Evolutionary conservation across 2,329 filamentous ascomycete species (phyloP).

Genomic region (Byssothecium circinans): DNA sequence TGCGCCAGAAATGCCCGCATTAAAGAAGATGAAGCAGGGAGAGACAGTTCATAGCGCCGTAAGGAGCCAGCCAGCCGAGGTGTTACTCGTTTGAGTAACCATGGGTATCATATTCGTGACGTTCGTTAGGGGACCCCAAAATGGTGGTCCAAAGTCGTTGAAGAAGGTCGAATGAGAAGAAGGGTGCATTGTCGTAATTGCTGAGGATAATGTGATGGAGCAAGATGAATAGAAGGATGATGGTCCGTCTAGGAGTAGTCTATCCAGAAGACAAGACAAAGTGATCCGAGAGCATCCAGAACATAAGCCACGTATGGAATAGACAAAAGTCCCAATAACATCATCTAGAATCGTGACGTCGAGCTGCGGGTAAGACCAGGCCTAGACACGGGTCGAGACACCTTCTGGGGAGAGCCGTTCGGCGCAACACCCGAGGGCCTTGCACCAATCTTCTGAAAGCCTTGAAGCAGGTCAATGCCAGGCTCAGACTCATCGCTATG

Average conservation of each 20-base stretch:
- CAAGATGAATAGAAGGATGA: neutral
- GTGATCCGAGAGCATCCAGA: neutral
- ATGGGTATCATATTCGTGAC: constrained; percentile 45
- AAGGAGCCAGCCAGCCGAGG: neutral
- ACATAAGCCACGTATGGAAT: neutral
- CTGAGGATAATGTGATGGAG: neutral
- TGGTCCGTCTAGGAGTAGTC: neutral
- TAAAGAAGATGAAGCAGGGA: constrained; percentile 13
- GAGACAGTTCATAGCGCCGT: neutral
- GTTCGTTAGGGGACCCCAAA: constrained; percentile 24
- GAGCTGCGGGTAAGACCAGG: constrained; percentile 35
- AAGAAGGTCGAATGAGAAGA: neutral
- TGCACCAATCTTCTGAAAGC: constrained; percentile 72
- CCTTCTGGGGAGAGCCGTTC: constrained; percentile 41
- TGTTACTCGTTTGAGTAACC: constrained; percentile 2
- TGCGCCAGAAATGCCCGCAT: constrained; percentile 13
- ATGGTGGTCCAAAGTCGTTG: constrained; percentile 9
- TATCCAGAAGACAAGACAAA: constrained; percentile 10
- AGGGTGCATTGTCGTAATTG: neutral
- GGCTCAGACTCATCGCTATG: constrained; percentile 63
- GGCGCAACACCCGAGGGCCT: constrained; percentile 33
- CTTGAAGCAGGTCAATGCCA: constrained; percentile 71
- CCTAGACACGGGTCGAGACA: constrained; percentile 18
- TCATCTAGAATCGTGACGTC: constrained; percentile 37
- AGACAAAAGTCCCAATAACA: neutral